These are phyloP conservation scores for Coemansia sp. DNA, from an alignment of 192 early-diverging fungal genomes.

Conservation along the genomic window DNA sequence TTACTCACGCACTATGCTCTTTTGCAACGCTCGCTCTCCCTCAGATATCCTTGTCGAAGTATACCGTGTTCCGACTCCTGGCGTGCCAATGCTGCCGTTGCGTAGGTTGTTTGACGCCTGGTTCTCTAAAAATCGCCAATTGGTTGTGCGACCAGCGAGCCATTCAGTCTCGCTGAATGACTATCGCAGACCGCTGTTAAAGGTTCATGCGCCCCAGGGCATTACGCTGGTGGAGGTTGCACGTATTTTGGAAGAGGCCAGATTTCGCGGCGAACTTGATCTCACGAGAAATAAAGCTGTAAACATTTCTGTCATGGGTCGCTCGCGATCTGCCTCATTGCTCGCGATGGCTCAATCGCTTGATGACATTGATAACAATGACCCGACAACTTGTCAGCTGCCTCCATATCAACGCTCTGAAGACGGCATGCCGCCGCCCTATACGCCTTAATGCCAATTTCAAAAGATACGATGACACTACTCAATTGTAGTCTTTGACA, in stretches of 20 bases:
- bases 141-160: slow-evolving; percentile 29
- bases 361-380: background rate
- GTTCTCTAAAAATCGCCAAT: slow-evolving; percentile 28
- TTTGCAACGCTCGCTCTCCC: slow-evolving; percentile 19
- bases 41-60: slow-evolving; percentile 18
- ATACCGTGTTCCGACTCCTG: slow-evolving; percentile 2
- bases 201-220: slow-evolving; percentile 39
- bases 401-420: slow-evolving; percentile 34
- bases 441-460: slow-evolving; percentile 9
- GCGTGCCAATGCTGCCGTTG: slow-evolving; percentile 14
- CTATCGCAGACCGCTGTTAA: slow-evolving; percentile 19
- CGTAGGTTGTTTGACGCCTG: slow-evolving; percentile 6
- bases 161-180: background rate
- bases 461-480: background rate
- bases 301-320: slow-evolving; percentile 44
- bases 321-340: slow-evolving; percentile 28
- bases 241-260: slow-evolving; percentile 15
- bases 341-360: background rate
- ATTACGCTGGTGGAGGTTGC: slow-evolving; percentile 42
- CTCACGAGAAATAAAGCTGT: slow-evolving; percentile 43
- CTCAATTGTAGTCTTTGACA: background rate
- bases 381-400: slow-evolving; percentile 9
- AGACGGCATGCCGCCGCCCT: slow-evolving; percentile 31
- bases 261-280: slow-evolving; percentile 5
- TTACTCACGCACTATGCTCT: slow-evolving; percentile 21